These are phyloP conservation scores for Anaeromyces robustus DNA, from an alignment of 192 early-diverging fungal genomes.

Conservation along the genomic window DNA sequence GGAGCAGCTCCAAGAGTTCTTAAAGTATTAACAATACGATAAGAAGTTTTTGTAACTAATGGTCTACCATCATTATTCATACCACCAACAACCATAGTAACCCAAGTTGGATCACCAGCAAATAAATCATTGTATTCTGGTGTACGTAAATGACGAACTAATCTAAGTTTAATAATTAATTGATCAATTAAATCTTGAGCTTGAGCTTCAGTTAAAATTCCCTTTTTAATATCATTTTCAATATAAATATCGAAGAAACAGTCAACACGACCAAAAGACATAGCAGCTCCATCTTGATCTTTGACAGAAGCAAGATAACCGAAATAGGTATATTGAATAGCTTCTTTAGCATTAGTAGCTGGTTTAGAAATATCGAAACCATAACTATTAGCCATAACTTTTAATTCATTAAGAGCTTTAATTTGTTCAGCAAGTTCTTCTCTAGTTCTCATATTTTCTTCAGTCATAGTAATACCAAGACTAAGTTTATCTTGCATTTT, in stretches of 20 bases:
- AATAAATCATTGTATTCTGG: neutral
- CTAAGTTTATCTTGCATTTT: slow-evolving; percentile 5
- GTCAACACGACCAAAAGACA: slow-evolving; percentile 9
- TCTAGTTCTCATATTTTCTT: slow-evolving; percentile 3
- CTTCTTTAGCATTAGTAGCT: slow-evolving; percentile 7
- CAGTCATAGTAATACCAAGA: slow-evolving; percentile 1
- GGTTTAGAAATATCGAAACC: slow-evolving; percentile 6
- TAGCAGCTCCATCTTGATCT: neutral
- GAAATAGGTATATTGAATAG: slow-evolving; percentile 9
- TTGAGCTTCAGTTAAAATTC: slow-evolving; percentile 5
- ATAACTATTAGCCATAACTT: slow-evolving; percentile 4
- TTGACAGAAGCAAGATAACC: slow-evolving; percentile 7
- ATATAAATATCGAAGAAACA: slow-evolving; percentile 11
- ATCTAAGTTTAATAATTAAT: slow-evolving; percentile 11
- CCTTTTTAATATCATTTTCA: slow-evolving; percentile 5
- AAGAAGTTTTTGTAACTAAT: slow-evolving; percentile 9
- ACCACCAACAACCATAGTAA: slow-evolving; percentile 1
- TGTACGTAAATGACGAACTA: slow-evolving; percentile 7
- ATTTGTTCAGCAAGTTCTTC: slow-evolving; percentile 8
- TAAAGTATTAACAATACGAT: slow-evolving; percentile 6
- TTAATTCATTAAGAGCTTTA: slow-evolving; percentile 3
- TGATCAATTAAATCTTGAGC: slow-evolving; percentile 11
- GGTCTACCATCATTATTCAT: slow-evolving; percentile 1
- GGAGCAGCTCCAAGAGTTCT: slow-evolving; percentile 7
- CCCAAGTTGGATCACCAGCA: too few relatives aligned